Percentiles rank a stretch among this genome's conserved stretches.
Conservation (phyloP, 208 protist species). For the Trypanosoma mega region DNA sequence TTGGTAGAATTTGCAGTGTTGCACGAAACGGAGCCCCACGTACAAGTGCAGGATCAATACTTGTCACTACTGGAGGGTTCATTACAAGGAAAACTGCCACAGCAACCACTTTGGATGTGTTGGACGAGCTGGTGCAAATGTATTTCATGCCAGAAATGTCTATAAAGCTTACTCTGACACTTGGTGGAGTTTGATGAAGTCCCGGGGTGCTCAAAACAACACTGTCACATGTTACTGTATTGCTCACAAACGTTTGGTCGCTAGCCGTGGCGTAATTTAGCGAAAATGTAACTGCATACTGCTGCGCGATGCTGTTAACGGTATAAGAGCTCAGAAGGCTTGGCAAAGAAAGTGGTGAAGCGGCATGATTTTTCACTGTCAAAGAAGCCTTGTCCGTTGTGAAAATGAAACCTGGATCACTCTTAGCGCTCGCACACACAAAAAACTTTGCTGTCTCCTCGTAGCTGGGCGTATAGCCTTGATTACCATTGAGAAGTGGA, state of each 20-base stretch:
- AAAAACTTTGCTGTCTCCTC: slow-evolving; percentile 42
- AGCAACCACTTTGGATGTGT: slow-evolving; percentile 17
- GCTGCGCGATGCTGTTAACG: slow-evolving; percentile 20
- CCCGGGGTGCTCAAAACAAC: slow-evolving; percentile 18
- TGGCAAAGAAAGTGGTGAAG: slow-evolving; percentile 36
- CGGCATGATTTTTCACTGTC: slow-evolving; percentile 40
- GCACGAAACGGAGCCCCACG: slow-evolving; percentile 35
- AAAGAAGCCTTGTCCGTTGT: slow-evolving; percentile 52
- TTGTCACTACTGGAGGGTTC: slow-evolving; percentile 35
- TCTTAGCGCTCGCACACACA: slow-evolving; percentile 41
- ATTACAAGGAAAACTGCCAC: slow-evolving; percentile 50
- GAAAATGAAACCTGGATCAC: slow-evolving; percentile 35
- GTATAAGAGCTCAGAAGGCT: slow-evolving; percentile 39
- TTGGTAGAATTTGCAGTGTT: slow-evolving; percentile 31
- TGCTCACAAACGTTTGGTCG: slow-evolving; percentile 45
- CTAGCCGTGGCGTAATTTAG: slow-evolving; percentile 51
- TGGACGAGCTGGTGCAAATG: too few relatives aligned
- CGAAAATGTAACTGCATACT: slow-evolving; percentile 19
- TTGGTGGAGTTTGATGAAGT: slow-evolving; percentile 14
- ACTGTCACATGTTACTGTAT: slow-evolving; percentile 26
- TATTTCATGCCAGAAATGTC: slow-evolving; percentile 41
- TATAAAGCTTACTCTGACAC: slow-evolving; percentile 4
- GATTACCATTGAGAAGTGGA: neutral
- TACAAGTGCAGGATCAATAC: slow-evolving; percentile 43
- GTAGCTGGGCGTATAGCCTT: slow-evolving; percentile 39